phyloP scores from a whole-genome alignment of 192 early-diverging fungal genomes.

The Geranomyces variabilis region DNA sequence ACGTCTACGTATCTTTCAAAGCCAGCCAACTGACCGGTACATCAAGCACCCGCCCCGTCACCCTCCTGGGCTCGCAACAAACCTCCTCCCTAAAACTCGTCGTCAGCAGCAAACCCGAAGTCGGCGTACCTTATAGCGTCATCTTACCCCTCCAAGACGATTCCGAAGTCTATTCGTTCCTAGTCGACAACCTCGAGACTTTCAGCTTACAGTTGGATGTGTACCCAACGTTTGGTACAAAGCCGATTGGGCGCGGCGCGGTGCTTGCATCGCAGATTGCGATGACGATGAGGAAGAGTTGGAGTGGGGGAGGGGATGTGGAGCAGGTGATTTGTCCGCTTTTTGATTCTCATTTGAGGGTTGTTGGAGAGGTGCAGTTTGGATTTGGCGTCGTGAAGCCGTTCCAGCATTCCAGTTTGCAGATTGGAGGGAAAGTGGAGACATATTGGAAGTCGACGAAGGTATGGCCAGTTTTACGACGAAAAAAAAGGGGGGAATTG shows the following conservation, averaged over 20 bases:
- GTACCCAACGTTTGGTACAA: conserved; percentile 96
- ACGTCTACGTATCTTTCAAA: conserved; percentile 74
- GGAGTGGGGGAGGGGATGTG: conserved; percentile 33
- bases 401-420: conserved; percentile 83
- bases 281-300: conserved; percentile 19
- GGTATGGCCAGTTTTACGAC: conserved; percentile 36
- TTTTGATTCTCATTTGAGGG: conserved; percentile 86
- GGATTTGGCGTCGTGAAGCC: conserved; percentile 82
- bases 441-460: conserved; percentile 99
- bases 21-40: conserved; percentile 15
- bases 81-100: conserved; percentile 79
- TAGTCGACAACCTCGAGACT: conserved; percentile 66
- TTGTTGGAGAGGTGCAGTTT: conserved; percentile 89
- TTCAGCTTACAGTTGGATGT: conserved; percentile 94
- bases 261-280: conserved; percentile 74
- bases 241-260: conserved; percentile 85
- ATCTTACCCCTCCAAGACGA: conserved; percentile 88
- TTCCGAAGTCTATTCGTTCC: conserved; percentile 79
- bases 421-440: conserved; percentile 94
- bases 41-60: conserved; percentile 39
- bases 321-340: conserved; percentile 62
- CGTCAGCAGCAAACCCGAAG: conserved; percentile 85
- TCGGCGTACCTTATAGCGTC: conserved; percentile 87
- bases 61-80: conserved; percentile 51
- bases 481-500: not conserved